Conservation (phyloP, 192 early-diverging fungal species). For the Coemansia sp. region DNA sequence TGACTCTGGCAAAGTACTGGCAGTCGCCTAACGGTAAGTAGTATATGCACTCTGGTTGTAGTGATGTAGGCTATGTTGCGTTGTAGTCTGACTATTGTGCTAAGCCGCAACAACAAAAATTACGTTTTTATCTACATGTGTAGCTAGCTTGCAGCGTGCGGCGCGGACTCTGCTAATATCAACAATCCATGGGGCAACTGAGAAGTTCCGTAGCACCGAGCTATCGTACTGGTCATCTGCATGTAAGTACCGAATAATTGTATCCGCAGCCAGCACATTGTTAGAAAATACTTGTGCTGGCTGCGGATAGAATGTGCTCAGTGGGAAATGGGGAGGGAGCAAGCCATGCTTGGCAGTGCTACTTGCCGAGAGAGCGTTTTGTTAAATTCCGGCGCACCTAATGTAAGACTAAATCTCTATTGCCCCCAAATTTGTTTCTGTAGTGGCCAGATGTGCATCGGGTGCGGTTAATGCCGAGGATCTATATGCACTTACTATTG, state of each 20-base stretch:
- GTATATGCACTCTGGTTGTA: neutral
- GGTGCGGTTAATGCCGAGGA: constrained; percentile 36
- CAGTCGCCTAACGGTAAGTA: constrained; percentile 36
- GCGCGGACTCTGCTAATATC: constrained; percentile 49
- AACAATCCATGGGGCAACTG: constrained; percentile 38
- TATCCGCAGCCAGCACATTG: too few relatives aligned
- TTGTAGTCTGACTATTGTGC: too few relatives aligned
- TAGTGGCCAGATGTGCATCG: constrained; percentile 41
- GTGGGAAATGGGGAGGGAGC: neutral
- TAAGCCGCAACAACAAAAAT: neutral
- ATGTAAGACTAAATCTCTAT: too few relatives aligned
- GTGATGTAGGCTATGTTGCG: neutral
- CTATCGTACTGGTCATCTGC: constrained; percentile 48
- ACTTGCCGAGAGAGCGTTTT: too few relatives aligned
- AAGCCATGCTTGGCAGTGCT: neutral
- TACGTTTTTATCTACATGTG: neutral
- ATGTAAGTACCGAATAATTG: constrained; percentile 30
- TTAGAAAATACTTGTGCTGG: too few relatives aligned
- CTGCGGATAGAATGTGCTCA: too few relatives aligned
- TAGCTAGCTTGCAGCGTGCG: constrained; percentile 48
- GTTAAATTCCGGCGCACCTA: too few relatives aligned
- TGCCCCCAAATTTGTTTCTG: neutral
- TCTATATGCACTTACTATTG: constrained; percentile 42
- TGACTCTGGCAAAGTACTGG: constrained; percentile 44
- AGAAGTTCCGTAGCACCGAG: constrained; percentile 39